A percentile compares a stretch with the other conserved stretches of the same genome.
Conservation (phyloP, 2,329 filamentous ascomycete species). For the Exserohilum rostratum region DNA sequence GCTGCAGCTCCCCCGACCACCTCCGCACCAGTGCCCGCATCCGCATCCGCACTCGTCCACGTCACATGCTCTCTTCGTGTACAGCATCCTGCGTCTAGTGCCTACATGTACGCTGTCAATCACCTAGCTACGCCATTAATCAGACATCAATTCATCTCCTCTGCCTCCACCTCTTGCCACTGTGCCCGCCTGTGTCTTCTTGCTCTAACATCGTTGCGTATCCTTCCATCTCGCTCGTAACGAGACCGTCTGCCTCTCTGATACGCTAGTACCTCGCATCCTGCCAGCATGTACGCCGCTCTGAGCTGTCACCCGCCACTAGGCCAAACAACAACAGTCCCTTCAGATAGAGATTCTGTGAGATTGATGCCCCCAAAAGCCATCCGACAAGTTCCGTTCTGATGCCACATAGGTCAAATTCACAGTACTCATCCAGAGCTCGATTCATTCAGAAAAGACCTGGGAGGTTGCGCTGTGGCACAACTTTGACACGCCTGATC, state of each 20-base stretch:
- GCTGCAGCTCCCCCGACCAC: conserved; percentile 28
- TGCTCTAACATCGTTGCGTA: conserved; percentile 2
- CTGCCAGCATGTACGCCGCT: conserved; percentile 56
- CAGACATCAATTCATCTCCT: conserved; percentile 1
- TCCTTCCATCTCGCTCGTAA: not conserved
- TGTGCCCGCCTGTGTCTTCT: conserved; percentile 7
- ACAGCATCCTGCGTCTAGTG: conserved; percentile 7
- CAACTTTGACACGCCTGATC: conserved; percentile 62
- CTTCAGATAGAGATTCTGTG: conserved; percentile 49
- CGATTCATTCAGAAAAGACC: conserved; percentile 57
- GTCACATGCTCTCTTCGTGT: conserved; percentile 25
- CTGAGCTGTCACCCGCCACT: conserved; percentile 73
- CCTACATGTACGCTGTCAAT: conserved; percentile 10
- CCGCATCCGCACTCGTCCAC: conserved; percentile 30
- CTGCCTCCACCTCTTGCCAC: not conserved
- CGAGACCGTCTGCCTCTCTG: not conserved
- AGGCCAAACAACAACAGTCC: conserved; percentile 72
- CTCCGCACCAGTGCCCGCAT: conserved; percentile 30
- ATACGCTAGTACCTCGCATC: not conserved
- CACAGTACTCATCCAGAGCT: conserved; percentile 72
- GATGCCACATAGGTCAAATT: conserved; percentile 58
- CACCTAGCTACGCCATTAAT: conserved; percentile 1
- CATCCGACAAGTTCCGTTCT: conserved; percentile 13
- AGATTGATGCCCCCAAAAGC: conserved; percentile 17
- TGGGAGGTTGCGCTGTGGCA: conserved; percentile 83